Evolutionary conservation across 148 eudicot species (phyloP).

Genomic region (Vaccinium darrowii): DNA sequence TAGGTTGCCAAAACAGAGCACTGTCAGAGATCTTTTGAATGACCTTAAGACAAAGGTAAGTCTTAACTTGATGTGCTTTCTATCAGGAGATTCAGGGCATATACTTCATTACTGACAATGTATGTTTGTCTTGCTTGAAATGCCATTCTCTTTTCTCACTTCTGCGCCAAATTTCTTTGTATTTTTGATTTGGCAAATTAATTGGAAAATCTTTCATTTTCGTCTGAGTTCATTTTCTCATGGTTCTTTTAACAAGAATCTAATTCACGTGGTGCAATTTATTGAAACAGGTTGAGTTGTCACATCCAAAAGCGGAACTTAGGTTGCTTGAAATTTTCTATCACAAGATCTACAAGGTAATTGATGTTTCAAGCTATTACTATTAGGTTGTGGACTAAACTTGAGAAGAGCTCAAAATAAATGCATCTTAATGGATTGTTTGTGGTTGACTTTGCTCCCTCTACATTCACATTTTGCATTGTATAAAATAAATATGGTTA

Average conservation of each 20-base stretch:
- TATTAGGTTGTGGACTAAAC: neutral
- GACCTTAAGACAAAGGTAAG: conserved; percentile 74
- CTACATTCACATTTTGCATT: neutral
- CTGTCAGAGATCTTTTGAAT: conserved; percentile 72
- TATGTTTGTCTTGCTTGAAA: neutral
- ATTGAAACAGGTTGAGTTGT: conserved; percentile 68
- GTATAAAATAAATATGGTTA: neutral
- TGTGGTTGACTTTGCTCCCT: neutral
- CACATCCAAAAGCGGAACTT: conserved; percentile 82
- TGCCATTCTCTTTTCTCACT: neutral
- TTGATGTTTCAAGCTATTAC: neutral
- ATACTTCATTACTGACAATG: neutral
- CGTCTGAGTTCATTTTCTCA: neutral
- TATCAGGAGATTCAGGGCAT: neutral
- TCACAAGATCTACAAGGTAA: conserved; percentile 95
- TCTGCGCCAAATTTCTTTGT: neutral
- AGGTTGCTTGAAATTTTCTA: conserved; percentile 88
- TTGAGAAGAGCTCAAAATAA: neutral
- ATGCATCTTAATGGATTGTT: neutral
- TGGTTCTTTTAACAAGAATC: neutral
- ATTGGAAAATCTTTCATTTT: conserved; percentile 1
- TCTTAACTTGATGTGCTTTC: neutral
- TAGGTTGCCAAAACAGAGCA: conserved; percentile 73
- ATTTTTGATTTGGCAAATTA: neutral
- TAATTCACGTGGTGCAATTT: neutral